These are phyloP conservation scores for Hygrophila difformis DNA, from an alignment of 257 asterid species.

Conservation along the genomic window DNA sequence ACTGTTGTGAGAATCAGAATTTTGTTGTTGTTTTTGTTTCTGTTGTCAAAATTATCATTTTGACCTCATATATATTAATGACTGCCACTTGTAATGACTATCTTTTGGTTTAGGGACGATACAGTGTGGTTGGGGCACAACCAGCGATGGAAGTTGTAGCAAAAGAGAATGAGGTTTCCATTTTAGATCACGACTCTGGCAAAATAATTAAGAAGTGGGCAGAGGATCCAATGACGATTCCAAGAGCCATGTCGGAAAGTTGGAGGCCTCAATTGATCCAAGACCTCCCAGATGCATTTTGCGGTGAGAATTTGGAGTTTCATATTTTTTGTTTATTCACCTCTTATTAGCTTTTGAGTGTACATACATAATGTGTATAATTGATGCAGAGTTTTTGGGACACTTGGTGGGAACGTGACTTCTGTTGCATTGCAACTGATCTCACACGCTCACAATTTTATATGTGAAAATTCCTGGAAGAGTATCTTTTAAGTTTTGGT, in stretches of 20 bases:
- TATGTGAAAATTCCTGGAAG: too few relatives aligned
- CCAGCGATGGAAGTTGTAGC: slow-evolving; percentile 78
- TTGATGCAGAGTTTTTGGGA: neutral
- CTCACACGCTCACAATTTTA: neutral
- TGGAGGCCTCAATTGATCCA: slow-evolving; percentile 67
- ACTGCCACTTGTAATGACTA: too few relatives aligned
- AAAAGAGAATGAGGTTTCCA: slow-evolving; percentile 57
- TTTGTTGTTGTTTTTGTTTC: too few relatives aligned
- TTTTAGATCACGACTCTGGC: slow-evolving; percentile 59
- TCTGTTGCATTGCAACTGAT: neutral
- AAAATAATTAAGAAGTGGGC: slow-evolving; percentile 31
- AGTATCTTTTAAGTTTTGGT: neutral
- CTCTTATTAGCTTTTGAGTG: slow-evolving; percentile 4
- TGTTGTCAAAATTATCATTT: neutral
- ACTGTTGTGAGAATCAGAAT: slow-evolving; percentile 43
- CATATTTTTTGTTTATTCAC: neutral
- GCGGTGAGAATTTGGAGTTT: slow-evolving; percentile 39
- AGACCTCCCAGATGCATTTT: slow-evolving; percentile 77
- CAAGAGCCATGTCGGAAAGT: slow-evolving; percentile 51
- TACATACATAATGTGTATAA: neutral
- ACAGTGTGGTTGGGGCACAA: slow-evolving; percentile 80
- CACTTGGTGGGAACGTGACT: slow-evolving; percentile 2
- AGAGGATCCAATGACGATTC: slow-evolving; percentile 69
- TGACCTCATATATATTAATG: too few relatives aligned
- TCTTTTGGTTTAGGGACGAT: slow-evolving; percentile 60